Evolutionary conservation across 2,329 filamentous ascomycete genomes (phyloP), one percentile per base, ranked within the genome.

Genomic region (Alternaria incomplexa): DNA sequence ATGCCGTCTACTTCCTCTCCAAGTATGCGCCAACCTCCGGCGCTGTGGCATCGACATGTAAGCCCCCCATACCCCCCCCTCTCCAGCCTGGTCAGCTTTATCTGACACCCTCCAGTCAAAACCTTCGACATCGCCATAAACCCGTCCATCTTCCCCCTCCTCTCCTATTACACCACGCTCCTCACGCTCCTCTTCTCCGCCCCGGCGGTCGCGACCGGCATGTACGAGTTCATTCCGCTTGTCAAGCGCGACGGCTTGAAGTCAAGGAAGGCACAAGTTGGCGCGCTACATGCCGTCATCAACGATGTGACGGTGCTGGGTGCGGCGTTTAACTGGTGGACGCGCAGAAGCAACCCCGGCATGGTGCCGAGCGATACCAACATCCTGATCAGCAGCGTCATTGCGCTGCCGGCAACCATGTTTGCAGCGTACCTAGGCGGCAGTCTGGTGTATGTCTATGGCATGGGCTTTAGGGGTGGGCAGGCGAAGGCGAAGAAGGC

Each of bases 131-230:
- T 75, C 15, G 68, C 68, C 15, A 59, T 79, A 11, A 59, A 57
- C 23, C 70, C 73, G 2, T 56, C 64, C n/a, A 74, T 81, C 53
- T 73, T 82, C 44, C 78, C 82, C 8, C 69, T 77, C 15, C 76
- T 81, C 40, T 80, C 78, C 46, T 82, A 84, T 78, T 83, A 82
- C 72, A 77, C 81, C 61, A 82, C 82, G 43, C 75, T 81, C 48
- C 74, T 84, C 17, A 82, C 74, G 3, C 69, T 81, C 45, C 52
- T 79, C 48, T 68, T 71, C 50, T 71, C 74, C 26, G 56, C 77
- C 12, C 79, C 79, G 1, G 77, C 79, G 48, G 64, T 79, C 15
- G 56, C 73, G 6, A 72, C 73, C 4, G 79, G 79, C n/a, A 70
- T 64, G 20, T 67, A 73, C 12, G 77, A 85, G 63, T 77, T 82